Conservation (phyloP, 352 stramenopile species). For the Pythium dissotocum region DNA sequence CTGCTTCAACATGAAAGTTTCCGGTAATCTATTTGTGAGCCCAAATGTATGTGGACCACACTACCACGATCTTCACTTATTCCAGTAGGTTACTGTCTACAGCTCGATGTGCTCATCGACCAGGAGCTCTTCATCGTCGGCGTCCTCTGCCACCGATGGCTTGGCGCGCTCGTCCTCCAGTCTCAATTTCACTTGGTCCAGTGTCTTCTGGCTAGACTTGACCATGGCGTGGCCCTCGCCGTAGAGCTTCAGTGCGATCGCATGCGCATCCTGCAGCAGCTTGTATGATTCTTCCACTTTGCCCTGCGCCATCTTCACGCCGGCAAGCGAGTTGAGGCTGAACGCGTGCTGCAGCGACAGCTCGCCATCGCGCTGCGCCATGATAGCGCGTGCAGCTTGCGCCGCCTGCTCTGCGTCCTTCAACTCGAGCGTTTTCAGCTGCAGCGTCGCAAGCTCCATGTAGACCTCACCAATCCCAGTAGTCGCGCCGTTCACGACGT, state of each 20-base stretch:
- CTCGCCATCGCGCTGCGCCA: conserved; percentile 64
- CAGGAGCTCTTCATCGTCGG: background rate
- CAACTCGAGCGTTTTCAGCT: conserved; percentile 19
- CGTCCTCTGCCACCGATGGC: conserved; percentile 5
- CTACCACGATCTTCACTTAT: background rate
- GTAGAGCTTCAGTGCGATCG: conserved; percentile 68
- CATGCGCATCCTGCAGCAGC: conserved; percentile 64
- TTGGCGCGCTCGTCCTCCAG: conserved; percentile 36
- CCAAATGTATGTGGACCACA: conserved; percentile 5
- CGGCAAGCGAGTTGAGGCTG: conserved; percentile 77
- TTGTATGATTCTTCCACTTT: conserved; percentile 56
- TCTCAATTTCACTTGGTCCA: conserved; percentile 62
- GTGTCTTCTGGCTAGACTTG: conserved; percentile 55
- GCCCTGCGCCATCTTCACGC: conserved; percentile 70
- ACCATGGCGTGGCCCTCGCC: conserved; percentile 66
- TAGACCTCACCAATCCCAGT: conserved; percentile 75
- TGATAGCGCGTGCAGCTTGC: conserved; percentile 51
- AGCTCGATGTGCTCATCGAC: conserved; percentile 22
- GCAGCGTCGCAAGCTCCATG: conserved; percentile 64
- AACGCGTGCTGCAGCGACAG: conserved; percentile 74
- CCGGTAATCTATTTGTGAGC: background rate
- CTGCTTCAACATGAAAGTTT: background rate
- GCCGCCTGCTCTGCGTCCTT: conserved; percentile 40
- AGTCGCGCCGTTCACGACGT: conserved; percentile 61
- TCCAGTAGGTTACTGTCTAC: conserved; percentile 2